These are phyloP conservation scores for Scleromitrula shiraiana DNA, from an alignment of 2,329 filamentous ascomycete genomes.

Conservation along the genomic window DNA sequence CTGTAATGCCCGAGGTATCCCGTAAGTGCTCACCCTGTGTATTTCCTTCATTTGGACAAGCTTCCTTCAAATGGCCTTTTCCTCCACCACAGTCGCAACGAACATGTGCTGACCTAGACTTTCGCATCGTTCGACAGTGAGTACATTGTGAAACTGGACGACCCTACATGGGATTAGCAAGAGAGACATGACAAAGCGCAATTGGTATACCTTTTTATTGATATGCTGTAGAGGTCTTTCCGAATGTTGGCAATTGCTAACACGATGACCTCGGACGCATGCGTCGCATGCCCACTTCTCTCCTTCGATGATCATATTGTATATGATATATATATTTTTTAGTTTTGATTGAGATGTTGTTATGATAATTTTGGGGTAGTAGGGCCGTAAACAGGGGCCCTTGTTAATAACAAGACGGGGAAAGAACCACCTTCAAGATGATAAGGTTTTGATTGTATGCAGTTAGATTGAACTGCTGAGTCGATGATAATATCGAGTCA, in stretches of 20 bases:
- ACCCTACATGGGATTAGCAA: slow-evolving; percentile 38
- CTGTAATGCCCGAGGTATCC: slow-evolving; percentile 18
- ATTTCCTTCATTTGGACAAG: slow-evolving; percentile 47
- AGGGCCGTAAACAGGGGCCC: slow-evolving; percentile 20
- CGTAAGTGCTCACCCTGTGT: slow-evolving; percentile 31
- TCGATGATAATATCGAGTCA: slow-evolving; percentile 30
- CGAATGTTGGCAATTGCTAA: slow-evolving; percentile 95
- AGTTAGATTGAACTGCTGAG: slow-evolving; percentile 27
- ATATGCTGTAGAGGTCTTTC: slow-evolving; percentile 90
- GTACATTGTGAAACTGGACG: slow-evolving; percentile 95
- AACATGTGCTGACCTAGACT: slow-evolving; percentile 87
- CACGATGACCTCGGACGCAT: slow-evolving; percentile 94
- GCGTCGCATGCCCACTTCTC: slow-evolving; percentile 92
- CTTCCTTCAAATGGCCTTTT: slow-evolving; percentile 59
- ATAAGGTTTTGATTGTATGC: slow-evolving; percentile 23
- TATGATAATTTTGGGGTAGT: slow-evolving; percentile 8
- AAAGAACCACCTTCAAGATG: slow-evolving; percentile 23
- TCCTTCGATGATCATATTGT: slow-evolving; percentile 75
- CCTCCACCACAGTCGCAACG: slow-evolving; percentile 94
- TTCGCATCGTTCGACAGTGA: slow-evolving; percentile 92
- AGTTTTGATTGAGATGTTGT: background rate
- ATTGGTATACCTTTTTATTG: slow-evolving; percentile 63
- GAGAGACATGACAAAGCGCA: background rate
- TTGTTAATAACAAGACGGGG: slow-evolving; percentile 6
- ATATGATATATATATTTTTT: slow-evolving; percentile 5